A percentile compares a stretch with the other conserved stretches of the same genome.
These are phyloP conservation scores for Cyberlindnera mississippiensis DNA, from an alignment of 805 yeast genomes.

Conservation along the genomic window DNA sequence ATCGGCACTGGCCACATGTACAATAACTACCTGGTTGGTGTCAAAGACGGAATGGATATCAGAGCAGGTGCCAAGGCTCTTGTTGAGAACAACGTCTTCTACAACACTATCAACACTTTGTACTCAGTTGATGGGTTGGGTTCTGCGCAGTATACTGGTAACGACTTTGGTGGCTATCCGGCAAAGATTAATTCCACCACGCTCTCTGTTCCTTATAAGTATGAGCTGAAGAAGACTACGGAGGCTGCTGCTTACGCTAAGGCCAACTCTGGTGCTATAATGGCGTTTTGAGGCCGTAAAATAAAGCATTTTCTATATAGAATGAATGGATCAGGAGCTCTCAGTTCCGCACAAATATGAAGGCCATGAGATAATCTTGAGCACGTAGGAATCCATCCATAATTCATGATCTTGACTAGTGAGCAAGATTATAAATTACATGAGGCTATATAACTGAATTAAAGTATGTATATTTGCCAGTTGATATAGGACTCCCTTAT, in stretches of 20 bases:
- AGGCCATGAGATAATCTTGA: too few species aligned
- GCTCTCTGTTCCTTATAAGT: slow-evolving; percentile 3
- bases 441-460: too few species aligned
- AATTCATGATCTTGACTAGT: too few species aligned
- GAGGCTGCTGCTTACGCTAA: slow-evolving; percentile 1
- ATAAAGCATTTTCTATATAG: too few species aligned
- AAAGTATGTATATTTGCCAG: too few species aligned
- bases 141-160: slow-evolving; percentile 2
- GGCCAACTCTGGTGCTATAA: slow-evolving; percentile 6
- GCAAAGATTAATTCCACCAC: slow-evolving; percentile 1
- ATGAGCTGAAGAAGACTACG: neutral
- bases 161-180: slow-evolving; percentile 1
- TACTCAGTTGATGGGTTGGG: slow-evolving; percentile 8
- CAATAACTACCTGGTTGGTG: slow-evolving; percentile 3
- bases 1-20: slow-evolving; percentile 8
- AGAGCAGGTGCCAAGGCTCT: slow-evolving; percentile 3
- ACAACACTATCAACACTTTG: neutral
- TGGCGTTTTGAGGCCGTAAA: slow-evolving; percentile 5
- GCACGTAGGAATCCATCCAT: too few species aligned
- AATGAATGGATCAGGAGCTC: too few species aligned
- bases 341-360: too few species aligned
- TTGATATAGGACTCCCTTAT: too few species aligned
- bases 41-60: slow-evolving; percentile 6
- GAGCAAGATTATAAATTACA: too few species aligned
- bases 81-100: slow-evolving; percentile 8